Evolutionary conservation across 1,284 basidiomycete species (phyloP).

Genomic region (Boletellus deceptivus): DNA sequence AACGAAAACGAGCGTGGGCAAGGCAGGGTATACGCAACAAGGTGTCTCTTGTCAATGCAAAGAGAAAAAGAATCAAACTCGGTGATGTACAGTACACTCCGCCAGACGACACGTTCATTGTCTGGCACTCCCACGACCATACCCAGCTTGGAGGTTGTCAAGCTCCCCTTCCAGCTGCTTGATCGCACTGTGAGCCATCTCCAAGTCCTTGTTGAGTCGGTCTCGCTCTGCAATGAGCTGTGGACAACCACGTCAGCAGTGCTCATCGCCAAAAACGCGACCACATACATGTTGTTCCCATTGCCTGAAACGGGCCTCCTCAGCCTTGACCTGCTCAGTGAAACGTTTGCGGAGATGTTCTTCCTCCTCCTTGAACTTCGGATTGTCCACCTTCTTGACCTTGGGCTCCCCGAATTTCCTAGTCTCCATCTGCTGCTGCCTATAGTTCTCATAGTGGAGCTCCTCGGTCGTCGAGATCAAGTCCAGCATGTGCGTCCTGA

Average conservation of each 20-base stretch:
- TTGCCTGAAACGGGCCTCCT: constrained; percentile 96
- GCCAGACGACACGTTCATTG: constrained; percentile 42
- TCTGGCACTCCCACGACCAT: constrained; percentile 72
- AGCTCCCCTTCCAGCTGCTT: constrained; percentile 88
- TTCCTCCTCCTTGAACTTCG: constrained; percentile 99
- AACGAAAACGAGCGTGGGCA: constrained; percentile 19
- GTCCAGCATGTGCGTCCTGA: constrained; percentile 99
- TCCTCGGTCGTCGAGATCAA: constrained; percentile 96
- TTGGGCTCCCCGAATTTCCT: constrained; percentile 99
- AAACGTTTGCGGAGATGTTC: constrained; percentile 95
- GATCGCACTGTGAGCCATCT: constrained; percentile 89
- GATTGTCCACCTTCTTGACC: constrained; percentile 98
- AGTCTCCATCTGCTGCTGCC: constrained; percentile 99
- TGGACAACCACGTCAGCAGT: constrained; percentile 13
- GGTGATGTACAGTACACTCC: neutral
- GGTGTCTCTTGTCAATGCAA: constrained; percentile 6
- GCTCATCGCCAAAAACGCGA: constrained; percentile 1
- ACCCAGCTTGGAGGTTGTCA: constrained; percentile 85
- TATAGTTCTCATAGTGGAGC: constrained; percentile 96
- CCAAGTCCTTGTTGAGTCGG: constrained; percentile 95
- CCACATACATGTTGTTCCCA: constrained; percentile 95
- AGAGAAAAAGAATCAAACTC: constrained; percentile 5
- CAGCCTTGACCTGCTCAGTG: constrained; percentile 99
- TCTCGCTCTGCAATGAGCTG: constrained; percentile 96
- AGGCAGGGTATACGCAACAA: constrained; percentile 26